Evolutionary conservation across 2,329 filamentous ascomycete genomes (phyloP).

Genomic region (Verticillium longisporum): DNA sequence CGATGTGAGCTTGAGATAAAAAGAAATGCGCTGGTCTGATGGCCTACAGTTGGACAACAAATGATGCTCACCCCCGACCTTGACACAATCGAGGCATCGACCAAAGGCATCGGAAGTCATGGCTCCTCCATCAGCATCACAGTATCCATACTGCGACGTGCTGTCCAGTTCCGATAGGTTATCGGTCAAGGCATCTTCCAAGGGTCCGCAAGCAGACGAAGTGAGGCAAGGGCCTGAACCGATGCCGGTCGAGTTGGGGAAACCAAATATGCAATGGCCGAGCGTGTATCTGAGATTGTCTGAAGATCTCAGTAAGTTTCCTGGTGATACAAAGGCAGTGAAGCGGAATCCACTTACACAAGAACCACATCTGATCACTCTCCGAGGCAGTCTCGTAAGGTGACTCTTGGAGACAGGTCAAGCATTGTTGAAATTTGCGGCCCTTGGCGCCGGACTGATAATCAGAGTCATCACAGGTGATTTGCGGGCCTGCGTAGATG

Average conservation of each 20-base stretch:
- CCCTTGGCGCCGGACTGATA: constrained; percentile 31
- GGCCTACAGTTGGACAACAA: constrained; percentile 44
- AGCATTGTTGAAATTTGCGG: constrained; percentile 40
- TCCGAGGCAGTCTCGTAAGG: constrained; percentile 37
- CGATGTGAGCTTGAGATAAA: not conserved
- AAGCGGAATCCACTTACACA: constrained; percentile 36
- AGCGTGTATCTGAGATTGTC: constrained; percentile 49
- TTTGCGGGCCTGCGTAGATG: constrained; percentile 36
- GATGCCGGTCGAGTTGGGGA: constrained; percentile 37
- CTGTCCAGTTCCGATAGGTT: constrained; percentile 26
- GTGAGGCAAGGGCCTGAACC: constrained; percentile 43
- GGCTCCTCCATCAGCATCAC: constrained; percentile 29
- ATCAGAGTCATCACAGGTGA: constrained; percentile 39
- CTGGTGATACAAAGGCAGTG: not conserved
- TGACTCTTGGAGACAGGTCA: constrained; percentile 47
- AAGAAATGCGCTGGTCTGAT: not conserved
- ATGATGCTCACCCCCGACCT: constrained; percentile 29
- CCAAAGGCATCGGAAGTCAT: constrained; percentile 25
- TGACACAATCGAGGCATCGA: constrained; percentile 39
- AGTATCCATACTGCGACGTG: constrained; percentile 38
- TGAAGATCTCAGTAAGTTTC: constrained; percentile 16
- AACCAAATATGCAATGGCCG: constrained; percentile 45
- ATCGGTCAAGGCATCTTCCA: constrained; percentile 31
- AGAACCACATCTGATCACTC: constrained; percentile 48
- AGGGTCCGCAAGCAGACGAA: constrained; percentile 39